phyloP scores from a whole-genome alignment of 805 yeast genomes.

The Zygoascus tannicola region DNA sequence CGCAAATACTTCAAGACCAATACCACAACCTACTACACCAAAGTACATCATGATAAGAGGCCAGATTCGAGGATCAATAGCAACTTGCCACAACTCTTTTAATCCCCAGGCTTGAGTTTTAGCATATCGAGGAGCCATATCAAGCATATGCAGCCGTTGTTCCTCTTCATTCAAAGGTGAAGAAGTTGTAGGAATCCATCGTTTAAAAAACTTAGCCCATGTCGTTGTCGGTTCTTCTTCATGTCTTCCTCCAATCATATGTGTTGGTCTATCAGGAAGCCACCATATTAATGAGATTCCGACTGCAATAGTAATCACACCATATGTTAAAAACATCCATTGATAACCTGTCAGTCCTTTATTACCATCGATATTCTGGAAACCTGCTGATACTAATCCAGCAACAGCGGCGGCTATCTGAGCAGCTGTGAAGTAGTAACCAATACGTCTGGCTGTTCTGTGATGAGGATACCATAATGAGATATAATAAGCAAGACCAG shows the following conservation, averaged over 20 bases:
- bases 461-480: conserved; percentile 80
- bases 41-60: conserved; percentile 81
- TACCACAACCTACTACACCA: conserved; percentile 89
- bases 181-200: conserved; percentile 6
- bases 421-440: conserved; percentile 86
- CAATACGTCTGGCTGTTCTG: conserved; percentile 67
- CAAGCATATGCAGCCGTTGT: conserved; percentile 45
- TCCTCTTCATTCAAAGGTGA: conserved; percentile 41
- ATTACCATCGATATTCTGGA: conserved; percentile 68
- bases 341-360: conserved; percentile 75
- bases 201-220: conserved; percentile 7
- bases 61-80: conserved; percentile 63
- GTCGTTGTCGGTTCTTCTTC: conserved; percentile 2
- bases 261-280: conserved; percentile 76
- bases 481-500: conserved; percentile 77
- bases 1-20: conserved; percentile 77
- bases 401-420: conserved; percentile 86
- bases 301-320: conserved; percentile 52
- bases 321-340: conserved; percentile 77
- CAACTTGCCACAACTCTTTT: conserved; percentile 45
- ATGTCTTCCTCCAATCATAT: not conserved
- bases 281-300: conserved; percentile 67
- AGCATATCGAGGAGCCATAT: conserved; percentile 46
- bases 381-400: conserved; percentile 79
- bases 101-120: conserved; percentile 44